phyloP scores from a whole-genome alignment of 225 moss, liverwort and hornwort genomes.

The Neckera pumila region DNA sequence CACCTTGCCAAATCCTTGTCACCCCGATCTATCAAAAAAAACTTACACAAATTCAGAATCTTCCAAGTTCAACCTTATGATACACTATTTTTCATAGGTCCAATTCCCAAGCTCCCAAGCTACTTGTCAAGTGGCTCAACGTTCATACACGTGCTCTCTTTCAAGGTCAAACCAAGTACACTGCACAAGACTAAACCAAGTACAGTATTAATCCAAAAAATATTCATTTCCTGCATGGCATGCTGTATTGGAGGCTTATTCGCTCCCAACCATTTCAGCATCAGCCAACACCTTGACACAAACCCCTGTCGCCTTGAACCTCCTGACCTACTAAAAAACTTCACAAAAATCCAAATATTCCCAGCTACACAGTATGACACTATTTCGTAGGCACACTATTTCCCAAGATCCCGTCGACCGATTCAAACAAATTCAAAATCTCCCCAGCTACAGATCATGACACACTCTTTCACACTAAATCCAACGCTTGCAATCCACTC shows the following conservation, averaged over 20 bases:
- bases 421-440: neutral
- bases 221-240: constrained; percentile 9
- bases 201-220: neutral
- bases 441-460: neutral
- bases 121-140: neutral
- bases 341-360: neutral
- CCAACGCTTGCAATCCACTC: neutral
- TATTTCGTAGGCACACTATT: too few relatives aligned
- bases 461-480: neutral
- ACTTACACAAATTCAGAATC: neutral
- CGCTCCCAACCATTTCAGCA: neutral
- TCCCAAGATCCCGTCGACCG: neutral
- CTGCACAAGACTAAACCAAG: neutral
- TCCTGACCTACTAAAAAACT: neutral
- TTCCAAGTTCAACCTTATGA: neutral
- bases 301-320: neutral
- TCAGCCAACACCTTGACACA: neutral
- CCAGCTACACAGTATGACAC: neutral
- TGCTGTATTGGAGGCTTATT: constrained; percentile 11
- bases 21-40: neutral
- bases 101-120: neutral
- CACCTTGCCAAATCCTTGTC: neutral
- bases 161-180: neutral
- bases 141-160: neutral
- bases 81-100: neutral